phyloP scores from a whole-genome alignment of 2,329 filamentous ascomycete species.

The Elsinoe australis region DNA sequence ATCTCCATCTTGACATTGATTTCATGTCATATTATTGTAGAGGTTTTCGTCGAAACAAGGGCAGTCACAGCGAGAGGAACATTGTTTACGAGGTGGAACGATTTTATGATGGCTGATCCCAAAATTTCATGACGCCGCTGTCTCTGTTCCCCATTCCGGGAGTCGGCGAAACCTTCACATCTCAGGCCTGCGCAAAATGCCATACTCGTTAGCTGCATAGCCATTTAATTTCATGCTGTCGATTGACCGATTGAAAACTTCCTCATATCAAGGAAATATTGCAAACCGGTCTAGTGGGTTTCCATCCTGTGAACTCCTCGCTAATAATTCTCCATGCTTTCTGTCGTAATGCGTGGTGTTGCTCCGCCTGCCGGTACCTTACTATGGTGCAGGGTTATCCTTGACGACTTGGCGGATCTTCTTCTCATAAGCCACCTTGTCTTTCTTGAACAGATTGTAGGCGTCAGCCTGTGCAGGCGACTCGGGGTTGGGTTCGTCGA shows the following conservation, averaged over 20 bases:
- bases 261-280: too few species aligned
- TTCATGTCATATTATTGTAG: conserved; percentile 7
- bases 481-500: conserved; percentile 94
- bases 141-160: neutral
- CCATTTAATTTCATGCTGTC: too few species aligned
- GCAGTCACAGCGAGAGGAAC: too few species aligned
- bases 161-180: conserved; percentile 1
- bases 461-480: conserved; percentile 95
- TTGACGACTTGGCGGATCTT: conserved; percentile 78
- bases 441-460: conserved; percentile 93
- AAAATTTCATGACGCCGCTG: neutral
- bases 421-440: conserved; percentile 77
- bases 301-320: conserved; percentile 12
- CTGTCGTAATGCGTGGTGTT: conserved; percentile 15
- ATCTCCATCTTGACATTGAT: conserved; percentile 12
- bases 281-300: too few species aligned
- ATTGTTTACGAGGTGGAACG: neutral
- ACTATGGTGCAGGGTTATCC: conserved; percentile 71
- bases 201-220: too few species aligned
- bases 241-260: too few species aligned
- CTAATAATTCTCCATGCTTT: conserved; percentile 4
- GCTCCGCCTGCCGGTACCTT: neutral
- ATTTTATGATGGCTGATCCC: neutral
- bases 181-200: too few species aligned
- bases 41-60: neutral